Evolutionary conservation across 306 rosid species (phyloP).

Genomic region (Dalbergia cultrata): DNA sequence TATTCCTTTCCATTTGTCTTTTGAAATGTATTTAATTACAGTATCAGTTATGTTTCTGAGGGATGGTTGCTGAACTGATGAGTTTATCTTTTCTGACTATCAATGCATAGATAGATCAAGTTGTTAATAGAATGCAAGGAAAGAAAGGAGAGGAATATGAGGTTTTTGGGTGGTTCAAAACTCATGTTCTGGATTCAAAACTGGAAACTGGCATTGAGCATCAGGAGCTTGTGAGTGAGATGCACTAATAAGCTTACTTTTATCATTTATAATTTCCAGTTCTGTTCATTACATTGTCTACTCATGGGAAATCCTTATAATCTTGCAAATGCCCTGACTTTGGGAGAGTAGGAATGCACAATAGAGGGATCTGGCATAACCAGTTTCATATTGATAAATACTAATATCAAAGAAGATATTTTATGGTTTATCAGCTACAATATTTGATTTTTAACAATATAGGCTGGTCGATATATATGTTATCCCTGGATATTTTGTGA

Average conservation of each 20-base stretch:
- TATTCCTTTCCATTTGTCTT: not conserved
- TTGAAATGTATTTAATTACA: not conserved
- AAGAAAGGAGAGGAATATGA: constrained; percentile 58
- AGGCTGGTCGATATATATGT: constrained; percentile 11
- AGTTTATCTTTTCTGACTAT: constrained; percentile 35
- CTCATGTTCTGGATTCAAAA: constrained; percentile 72
- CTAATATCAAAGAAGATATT: constrained; percentile 6
- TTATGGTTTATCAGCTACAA: constrained; percentile 33
- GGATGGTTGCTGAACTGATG: constrained; percentile 32
- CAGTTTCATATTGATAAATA: constrained; percentile 20
- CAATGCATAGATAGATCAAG: constrained; percentile 70
- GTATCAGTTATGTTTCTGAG: constrained; percentile 36
- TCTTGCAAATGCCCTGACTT: constrained; percentile 21
- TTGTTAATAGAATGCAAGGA: constrained; percentile 67
- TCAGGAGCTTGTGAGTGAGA: constrained; percentile 90
- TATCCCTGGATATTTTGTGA: constrained; percentile 36
- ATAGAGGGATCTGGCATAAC: constrained; percentile 25
- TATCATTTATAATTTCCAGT: constrained; percentile 32
- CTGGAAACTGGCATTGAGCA: constrained; percentile 82
- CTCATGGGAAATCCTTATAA: constrained; percentile 10
- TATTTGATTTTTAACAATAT: constrained; percentile 14
- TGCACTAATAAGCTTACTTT: constrained; percentile 38
- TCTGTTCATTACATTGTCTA: constrained; percentile 40
- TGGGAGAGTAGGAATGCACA: constrained; percentile 30
- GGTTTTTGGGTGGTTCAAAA: constrained; percentile 82